Conservation (phyloP, 345 rosid species). For the Firmiana major region DNA sequence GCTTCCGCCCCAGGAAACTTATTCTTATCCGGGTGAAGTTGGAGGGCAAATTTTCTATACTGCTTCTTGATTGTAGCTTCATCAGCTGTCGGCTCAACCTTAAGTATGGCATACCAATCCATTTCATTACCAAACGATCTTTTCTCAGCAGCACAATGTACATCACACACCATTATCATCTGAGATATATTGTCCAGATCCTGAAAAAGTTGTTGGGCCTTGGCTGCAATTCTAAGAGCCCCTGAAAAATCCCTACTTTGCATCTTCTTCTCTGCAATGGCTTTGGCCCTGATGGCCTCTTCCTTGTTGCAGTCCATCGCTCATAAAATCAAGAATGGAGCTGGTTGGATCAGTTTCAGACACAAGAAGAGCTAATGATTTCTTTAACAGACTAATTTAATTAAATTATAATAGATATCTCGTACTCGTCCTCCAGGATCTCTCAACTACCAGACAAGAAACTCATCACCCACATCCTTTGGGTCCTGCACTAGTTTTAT, state of each 20-base stretch:
- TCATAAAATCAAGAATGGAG: neutral
- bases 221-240: conserved; percentile 50
- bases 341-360: neutral
- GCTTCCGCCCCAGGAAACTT: conserved; percentile 88
- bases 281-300: conserved; percentile 84
- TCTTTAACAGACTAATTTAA: neutral
- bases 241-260: conserved; percentile 46
- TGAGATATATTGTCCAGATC: conserved; percentile 60
- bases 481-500: conserved; percentile 8
- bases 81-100: conserved; percentile 57
- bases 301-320: conserved; percentile 83
- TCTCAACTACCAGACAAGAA: neutral
- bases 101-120: conserved; percentile 91
- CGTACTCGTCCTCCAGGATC: conserved; percentile 1
- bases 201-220: conserved; percentile 61
- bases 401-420: neutral
- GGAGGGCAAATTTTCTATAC: conserved; percentile 75
- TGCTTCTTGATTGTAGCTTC: conserved; percentile 76
- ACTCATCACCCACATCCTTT: neutral
- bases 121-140: conserved; percentile 55
- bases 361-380: neutral
- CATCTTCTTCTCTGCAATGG: conserved; percentile 62
- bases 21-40: conserved; percentile 92
- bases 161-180: conserved; percentile 78
- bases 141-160: conserved; percentile 66